Percentiles rank a stretch among this genome's conserved stretches.
Evolutionary conservation across 1,284 basidiomycete genomes (phyloP).

Genomic region (Dichomitus squalens): DNA sequence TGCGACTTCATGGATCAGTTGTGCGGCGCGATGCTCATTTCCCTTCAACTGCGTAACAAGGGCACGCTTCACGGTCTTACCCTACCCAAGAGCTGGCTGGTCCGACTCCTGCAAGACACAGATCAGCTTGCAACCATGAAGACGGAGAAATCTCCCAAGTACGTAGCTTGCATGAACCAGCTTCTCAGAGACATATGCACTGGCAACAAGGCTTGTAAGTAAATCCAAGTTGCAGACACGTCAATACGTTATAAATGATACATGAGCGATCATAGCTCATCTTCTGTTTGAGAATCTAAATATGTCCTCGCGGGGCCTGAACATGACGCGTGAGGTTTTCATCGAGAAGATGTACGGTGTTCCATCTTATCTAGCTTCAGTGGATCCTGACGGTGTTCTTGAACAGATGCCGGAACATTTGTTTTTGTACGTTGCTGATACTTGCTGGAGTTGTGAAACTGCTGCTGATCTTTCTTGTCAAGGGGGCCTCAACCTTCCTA

Average conservation of each 20-base stretch:
- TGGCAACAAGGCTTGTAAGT: conserved; percentile 21
- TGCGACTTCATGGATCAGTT: conserved; percentile 51
- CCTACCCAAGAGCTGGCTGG: conserved; percentile 53
- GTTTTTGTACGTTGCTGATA: conserved; percentile 32
- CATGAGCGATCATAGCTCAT: conserved; percentile 23
- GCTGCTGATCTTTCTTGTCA: neutral
- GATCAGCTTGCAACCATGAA: neutral
- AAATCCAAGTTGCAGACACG: neutral
- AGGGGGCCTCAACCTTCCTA: neutral
- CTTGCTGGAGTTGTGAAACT: neutral
- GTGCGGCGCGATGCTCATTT: conserved; percentile 32
- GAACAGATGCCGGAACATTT: neutral
- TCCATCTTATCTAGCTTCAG: neutral
- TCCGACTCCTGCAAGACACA: conserved; percentile 24
- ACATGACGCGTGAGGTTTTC: conserved; percentile 35
- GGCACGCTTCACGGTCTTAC: conserved; percentile 43
- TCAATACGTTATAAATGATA: neutral
- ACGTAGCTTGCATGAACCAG: conserved; percentile 27
- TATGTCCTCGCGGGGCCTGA: conserved; percentile 16
- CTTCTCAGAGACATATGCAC: conserved; percentile 37
- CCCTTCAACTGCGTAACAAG: conserved; percentile 27
- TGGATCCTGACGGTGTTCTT: neutral
- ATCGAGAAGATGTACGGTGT: conserved; percentile 44
- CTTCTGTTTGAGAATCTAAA: conserved; percentile 34
- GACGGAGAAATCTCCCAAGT: conserved; percentile 13